Evolutionary conservation across 2,329 filamentous ascomycete species (phyloP).

Genomic region (Fusarium anguioides): DNA sequence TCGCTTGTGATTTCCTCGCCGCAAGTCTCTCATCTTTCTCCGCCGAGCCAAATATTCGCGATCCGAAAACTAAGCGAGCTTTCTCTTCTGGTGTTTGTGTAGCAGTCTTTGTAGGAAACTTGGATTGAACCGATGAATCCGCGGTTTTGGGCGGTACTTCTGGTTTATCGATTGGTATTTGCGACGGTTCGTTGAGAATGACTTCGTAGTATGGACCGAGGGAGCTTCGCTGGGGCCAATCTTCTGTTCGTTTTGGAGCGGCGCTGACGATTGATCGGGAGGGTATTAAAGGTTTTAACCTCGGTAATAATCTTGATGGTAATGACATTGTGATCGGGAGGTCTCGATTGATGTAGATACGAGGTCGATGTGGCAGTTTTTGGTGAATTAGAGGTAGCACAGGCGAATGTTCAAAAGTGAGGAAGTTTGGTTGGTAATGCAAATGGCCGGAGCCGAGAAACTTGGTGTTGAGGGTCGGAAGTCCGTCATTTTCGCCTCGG

Average conservation of each 20-base stretch:
- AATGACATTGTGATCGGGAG: conserved; percentile 45
- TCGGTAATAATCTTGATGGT: conserved; percentile 46
- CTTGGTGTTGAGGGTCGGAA: conserved; percentile 43
- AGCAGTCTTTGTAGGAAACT: conserved; percentile 31
- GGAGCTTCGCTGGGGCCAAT: conserved; percentile 56
- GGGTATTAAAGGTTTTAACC: conserved; percentile 46
- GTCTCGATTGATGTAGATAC: not conserved
- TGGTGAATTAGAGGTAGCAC: not conserved
- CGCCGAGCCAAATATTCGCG: conserved; percentile 77
- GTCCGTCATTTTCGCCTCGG: conserved; percentile 46
- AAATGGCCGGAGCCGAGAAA: conserved; percentile 31
- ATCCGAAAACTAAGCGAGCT: conserved; percentile 82
- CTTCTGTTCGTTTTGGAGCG: conserved; percentile 37
- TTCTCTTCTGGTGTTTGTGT: conserved; percentile 62
- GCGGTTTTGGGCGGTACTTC: conserved; percentile 58
- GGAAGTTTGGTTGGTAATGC: conserved; percentile 22
- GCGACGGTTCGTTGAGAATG: conserved; percentile 62
- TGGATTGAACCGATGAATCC: conserved; percentile 33
- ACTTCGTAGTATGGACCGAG: conserved; percentile 69
- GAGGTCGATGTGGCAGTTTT: not conserved
- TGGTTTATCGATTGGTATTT: conserved; percentile 55
- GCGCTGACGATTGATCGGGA: conserved; percentile 47
- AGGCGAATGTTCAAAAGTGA: not conserved
- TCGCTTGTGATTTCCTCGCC: conserved; percentile 68
- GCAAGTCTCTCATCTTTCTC: conserved; percentile 72